phyloP scores from a whole-genome alignment of 106 monocot genomes.

The Agapanthus africanus region DNA sequence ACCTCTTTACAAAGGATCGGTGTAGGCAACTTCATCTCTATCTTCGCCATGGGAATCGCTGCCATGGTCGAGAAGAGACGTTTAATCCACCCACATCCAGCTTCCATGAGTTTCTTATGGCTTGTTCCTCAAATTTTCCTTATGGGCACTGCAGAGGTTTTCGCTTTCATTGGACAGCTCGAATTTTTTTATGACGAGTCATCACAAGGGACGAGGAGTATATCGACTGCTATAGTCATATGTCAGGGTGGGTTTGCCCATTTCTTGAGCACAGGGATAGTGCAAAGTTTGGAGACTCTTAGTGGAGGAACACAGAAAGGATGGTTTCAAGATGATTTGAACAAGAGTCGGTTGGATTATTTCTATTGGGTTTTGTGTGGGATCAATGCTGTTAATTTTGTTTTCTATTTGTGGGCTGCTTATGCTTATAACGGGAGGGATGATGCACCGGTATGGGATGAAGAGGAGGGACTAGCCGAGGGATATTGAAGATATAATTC shows the following conservation, averaged over 20 bases:
- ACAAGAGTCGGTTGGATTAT: neutral
- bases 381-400: neutral
- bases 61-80: slow-evolving; percentile 19
- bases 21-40: slow-evolving; percentile 15
- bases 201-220: slow-evolving; percentile 34
- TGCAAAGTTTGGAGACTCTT: neutral
- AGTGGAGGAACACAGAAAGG: neutral
- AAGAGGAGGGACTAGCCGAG: neutral
- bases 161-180: slow-evolving; percentile 22
- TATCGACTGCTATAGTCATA: slow-evolving; percentile 38
- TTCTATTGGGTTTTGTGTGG: no score
- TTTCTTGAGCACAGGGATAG: neutral
- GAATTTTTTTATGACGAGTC: slow-evolving; percentile 53
- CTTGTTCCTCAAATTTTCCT: slow-evolving; percentile 11
- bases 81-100: neutral
- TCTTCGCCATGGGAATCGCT: slow-evolving; percentile 17
- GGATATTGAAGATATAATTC: slow-evolving; percentile 1
- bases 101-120: slow-evolving; percentile 5
- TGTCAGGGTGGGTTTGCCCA: neutral
- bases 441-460: neutral
- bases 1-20: slow-evolving; percentile 23
- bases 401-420: slow-evolving; percentile 6
- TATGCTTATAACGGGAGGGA: slow-evolving; percentile 12
- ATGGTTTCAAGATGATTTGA: neutral
- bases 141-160: neutral